Evolutionary conservation across 2,329 filamentous ascomycete genomes (phyloP), one percentile per base, ranked within the genome.

Genomic region (Botrytis deweyae): DNA sequence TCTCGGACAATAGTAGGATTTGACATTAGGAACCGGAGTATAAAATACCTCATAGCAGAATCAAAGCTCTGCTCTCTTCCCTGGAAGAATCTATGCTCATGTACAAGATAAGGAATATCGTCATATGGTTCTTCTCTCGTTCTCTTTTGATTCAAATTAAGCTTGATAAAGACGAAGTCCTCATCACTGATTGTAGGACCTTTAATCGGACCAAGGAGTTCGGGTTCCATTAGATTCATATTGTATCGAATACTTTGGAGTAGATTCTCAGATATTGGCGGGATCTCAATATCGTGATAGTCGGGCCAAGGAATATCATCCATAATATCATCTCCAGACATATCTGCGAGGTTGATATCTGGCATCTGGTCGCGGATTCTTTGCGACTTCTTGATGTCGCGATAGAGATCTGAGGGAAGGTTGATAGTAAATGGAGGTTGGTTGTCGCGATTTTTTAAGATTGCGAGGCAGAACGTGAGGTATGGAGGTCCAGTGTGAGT

Each of bases 341-440:
- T 58, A 33, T 44, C n/a, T 18, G 49, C 66, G 40, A 69, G 66
- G 33, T 69, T 38, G 18, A 69, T 38, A 14, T 69, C 49, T 29
- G 49, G 49, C 66, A 42, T 69, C 36, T 3, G 38, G 49, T 58
- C n/a, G 49, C 66, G 46, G 3, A 58, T 16, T 5, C 29, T 69
- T 6, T 69, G 66, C 12, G 36, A 25, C 36, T 69, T 69, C n/a
- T 69, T 58, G 10, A 33, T 33, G 14, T 69, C 3, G 36, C 29
- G 66, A 7, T 69, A 42, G 8, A 44, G n/a, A 20, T 69, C 49
- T n/a, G 66, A 69, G 18, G 66, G 49, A n/a, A 69, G 33, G 4
- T 10, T 33, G 4, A 69, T 29, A 20, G 20, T 8, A 10, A 69
- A 69, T 6, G 49, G 65, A 22, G 9, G 16, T 66, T 36, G 16